Percentiles rank a stretch among this genome's conserved stretches.
Evolutionary conservation across 2,329 filamentous ascomycete species (phyloP).

Genomic region (Colletotrichum echinochloae): DNA sequence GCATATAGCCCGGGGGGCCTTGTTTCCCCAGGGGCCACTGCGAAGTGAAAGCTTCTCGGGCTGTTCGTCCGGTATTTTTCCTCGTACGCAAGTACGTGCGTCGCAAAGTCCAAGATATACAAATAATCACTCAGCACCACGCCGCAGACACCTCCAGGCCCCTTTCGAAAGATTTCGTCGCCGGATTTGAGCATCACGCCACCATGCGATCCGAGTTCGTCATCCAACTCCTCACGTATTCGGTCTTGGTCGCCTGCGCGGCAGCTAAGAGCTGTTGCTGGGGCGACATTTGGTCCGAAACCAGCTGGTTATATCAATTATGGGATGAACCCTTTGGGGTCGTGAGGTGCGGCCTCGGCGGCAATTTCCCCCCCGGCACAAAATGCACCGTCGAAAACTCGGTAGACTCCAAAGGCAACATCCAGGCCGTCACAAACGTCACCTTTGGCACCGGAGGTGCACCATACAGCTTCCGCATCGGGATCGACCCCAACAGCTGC

Average conservation of each 20-base stretch:
- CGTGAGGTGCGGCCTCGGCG: conserved; percentile 13
- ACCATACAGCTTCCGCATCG: conserved; percentile 24
- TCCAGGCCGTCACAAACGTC: conserved; percentile 23
- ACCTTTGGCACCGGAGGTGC: background rate
- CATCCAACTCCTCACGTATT: background rate
- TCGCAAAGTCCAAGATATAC: background rate
- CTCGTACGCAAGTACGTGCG: too few species aligned
- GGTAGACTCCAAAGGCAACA: conserved; percentile 15
- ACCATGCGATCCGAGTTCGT: conserved; percentile 8
- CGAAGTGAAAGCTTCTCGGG: too few species aligned
- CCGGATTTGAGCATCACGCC: background rate
- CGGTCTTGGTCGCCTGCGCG: background rate
- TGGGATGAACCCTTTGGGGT: conserved; percentile 21
- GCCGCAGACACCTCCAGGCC: background rate
- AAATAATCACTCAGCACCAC: background rate
- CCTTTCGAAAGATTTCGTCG: background rate
- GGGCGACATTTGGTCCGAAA: background rate
- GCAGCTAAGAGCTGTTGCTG: conserved; percentile 19
- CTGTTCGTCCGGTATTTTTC: too few species aligned
- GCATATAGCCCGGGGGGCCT: too few species aligned
- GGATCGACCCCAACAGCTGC: conserved; percentile 15
- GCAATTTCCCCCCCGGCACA: background rate
- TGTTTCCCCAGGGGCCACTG: too few species aligned
- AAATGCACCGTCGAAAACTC: conserved; percentile 16
- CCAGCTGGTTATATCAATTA: conserved; percentile 5